phyloP scores from a whole-genome alignment of 2,329 filamentous ascomycete genomes.

The Penicillium sp. region DNA sequence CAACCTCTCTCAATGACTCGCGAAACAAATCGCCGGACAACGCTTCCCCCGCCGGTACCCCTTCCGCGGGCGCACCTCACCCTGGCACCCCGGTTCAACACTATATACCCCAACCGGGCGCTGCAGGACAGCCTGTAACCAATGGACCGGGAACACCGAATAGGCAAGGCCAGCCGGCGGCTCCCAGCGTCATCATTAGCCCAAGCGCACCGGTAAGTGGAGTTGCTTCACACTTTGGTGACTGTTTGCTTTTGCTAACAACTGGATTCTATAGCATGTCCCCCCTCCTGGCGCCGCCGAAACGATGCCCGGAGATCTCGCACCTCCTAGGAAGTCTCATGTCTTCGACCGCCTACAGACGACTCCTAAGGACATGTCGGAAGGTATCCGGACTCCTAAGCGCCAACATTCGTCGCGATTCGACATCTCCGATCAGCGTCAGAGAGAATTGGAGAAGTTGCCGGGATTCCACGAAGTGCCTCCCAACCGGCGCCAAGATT shows the following conservation, averaged over 20 bases:
- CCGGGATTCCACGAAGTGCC: slow-evolving; percentile 97
- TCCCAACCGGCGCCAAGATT: slow-evolving; percentile 87
- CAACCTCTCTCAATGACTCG: slow-evolving; percentile 79
- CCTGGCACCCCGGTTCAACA: slow-evolving; percentile 38
- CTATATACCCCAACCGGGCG: slow-evolving; percentile 38
- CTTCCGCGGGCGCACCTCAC: slow-evolving; percentile 30
- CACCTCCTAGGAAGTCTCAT: slow-evolving; percentile 90
- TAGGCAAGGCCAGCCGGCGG: slow-evolving; percentile 62
- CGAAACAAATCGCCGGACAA: slow-evolving; percentile 70
- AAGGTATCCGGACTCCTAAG: slow-evolving; percentile 92
- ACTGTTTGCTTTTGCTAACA: slow-evolving; percentile 7
- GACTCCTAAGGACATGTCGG: slow-evolving; percentile 93
- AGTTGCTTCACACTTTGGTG: slow-evolving; percentile 6
- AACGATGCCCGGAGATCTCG: slow-evolving; percentile 96
- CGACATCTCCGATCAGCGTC: slow-evolving; percentile 88
- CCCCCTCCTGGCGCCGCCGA: slow-evolving; percentile 91
- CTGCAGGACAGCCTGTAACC: slow-evolving; percentile 38
- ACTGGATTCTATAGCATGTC: slow-evolving; percentile 63
- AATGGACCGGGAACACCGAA: slow-evolving; percentile 62
- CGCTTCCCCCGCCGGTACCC: slow-evolving; percentile 33
- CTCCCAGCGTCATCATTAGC: slow-evolving; percentile 90
- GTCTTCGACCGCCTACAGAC: slow-evolving; percentile 87
- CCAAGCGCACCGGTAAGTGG: slow-evolving; percentile 82
- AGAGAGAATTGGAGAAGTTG: slow-evolving; percentile 91
- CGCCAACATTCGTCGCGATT: slow-evolving; percentile 97